Evolutionary conservation across 176 grass and related monocot species (phyloP), one percentile per base, ranked within the genome.

Genomic region (Triticum aestivum): DNA sequence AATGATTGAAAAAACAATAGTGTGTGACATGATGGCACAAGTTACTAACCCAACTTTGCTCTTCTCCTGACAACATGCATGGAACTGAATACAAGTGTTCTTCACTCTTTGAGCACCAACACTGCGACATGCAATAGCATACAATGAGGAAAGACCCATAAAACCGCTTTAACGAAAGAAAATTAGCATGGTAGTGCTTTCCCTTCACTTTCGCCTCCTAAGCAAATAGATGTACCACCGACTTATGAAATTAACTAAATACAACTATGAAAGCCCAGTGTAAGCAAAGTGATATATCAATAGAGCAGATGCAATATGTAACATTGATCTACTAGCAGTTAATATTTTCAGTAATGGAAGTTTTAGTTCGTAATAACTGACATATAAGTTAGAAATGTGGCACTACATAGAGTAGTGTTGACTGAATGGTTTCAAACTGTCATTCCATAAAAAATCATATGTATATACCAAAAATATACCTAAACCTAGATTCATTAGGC

Each of bases 61-160:
- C 49, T 23, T 87, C 30, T 87, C 74, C 34, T 90, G 74, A 75
- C 88, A 88, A 68, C 86, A 79, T 4, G 75, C 79, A 8, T 81
- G 63, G 29, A 97, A 91, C 24, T 91, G 81, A 21, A 91, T 71
- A 45, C 92, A 92, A 4, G 79, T 84, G 12, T 88, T 65, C 56
- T 85, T 90, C 23, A 97, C 92, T 70, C 89, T 91, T 33, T 71
- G 61, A 37, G 90, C 92, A 56, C 95, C 95, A 61, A 97, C 89
- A 79, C 95, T 97, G 75, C 32, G 77, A 88, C 62, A 69, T 34
- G 45, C 27, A 84, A 52, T 49, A 65, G 89, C 30, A 32, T 26
- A 79, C 41, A 82, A 78, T 77, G 54, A 84, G 20, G 70, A 87
- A 69, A 11, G 20, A 21, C 6, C 24, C 61, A 72, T 4, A 54